These are phyloP conservation scores for Arthrobotrys conoides DNA, from an alignment of 2,329 filamentous ascomycete genomes.

Conservation along the genomic window DNA sequence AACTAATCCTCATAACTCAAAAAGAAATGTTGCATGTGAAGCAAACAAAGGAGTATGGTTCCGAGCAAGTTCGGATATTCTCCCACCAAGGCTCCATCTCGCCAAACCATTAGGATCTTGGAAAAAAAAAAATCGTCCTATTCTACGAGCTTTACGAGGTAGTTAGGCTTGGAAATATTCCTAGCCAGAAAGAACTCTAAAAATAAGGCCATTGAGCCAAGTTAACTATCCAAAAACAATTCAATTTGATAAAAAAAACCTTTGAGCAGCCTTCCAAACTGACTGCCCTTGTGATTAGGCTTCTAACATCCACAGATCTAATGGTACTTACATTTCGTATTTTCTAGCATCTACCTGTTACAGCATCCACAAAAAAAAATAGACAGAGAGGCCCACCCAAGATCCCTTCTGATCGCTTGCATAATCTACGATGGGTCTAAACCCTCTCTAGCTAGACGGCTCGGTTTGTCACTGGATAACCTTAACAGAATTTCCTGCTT, in stretches of 20 bases:
- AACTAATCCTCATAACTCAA: conserved; percentile 13
- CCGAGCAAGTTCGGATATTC: conserved; percentile 21
- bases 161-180: conserved; percentile 9
- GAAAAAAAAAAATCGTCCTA: background rate
- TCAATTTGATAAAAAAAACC: conserved; percentile 18
- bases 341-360: conserved; percentile 14
- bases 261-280: conserved; percentile 22
- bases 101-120: conserved; percentile 23
- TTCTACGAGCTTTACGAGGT: conserved; percentile 12
- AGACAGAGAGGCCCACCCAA: conserved; percentile 37
- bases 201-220: conserved; percentile 1
- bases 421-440: conserved; percentile 57
- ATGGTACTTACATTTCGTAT: conserved; percentile 16
- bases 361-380: background rate
- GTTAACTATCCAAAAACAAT: conserved; percentile 5
- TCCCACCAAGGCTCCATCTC: conserved; percentile 8
- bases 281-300: conserved; percentile 36
- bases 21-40: conserved; percentile 26
- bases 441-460: conserved; percentile 41
- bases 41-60: conserved; percentile 16
- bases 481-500: conserved; percentile 40
- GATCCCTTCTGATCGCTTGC: conserved; percentile 54
- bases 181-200: conserved; percentile 22
- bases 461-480: conserved; percentile 32
- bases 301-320: conserved; percentile 4